These are phyloP conservation scores for Pouteria glomerata DNA, from an alignment of 148 eudicot genomes.

Conservation along the genomic window DNA sequence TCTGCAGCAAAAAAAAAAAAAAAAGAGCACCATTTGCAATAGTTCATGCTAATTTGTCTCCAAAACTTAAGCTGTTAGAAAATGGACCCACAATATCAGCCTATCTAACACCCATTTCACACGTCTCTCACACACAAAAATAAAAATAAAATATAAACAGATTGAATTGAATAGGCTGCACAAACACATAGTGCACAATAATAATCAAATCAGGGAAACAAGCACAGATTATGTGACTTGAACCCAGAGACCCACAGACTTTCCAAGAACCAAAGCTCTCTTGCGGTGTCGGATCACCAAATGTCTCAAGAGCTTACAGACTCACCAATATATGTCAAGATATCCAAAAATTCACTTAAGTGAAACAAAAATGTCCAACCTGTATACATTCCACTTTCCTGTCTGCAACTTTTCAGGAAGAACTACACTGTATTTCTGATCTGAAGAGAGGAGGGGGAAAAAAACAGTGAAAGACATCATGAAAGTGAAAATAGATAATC, in stretches of 20 bases:
- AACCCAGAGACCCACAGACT: not conserved
- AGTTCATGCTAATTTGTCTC: no score
- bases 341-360: not conserved
- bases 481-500: not conserved
- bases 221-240: not conserved
- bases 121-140: not conserved
- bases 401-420: constrained; percentile 91
- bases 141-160: not conserved
- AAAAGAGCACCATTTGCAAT: not conserved
- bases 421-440: constrained; percentile 68
- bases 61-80: not conserved
- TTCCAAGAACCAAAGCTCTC: not conserved
- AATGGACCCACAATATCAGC: not conserved
- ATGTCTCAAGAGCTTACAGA: not conserved
- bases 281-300: not conserved
- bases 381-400: constrained; percentile 96
- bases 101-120: not conserved
- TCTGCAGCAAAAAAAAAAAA: not conserved
- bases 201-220: not conserved
- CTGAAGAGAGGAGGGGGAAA: constrained; percentile 32
- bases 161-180: not conserved
- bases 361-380: constrained; percentile 36
- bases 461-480: no score
- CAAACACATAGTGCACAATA: not conserved
- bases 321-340: not conserved